phyloP scores from a whole-genome alignment of 2,329 filamentous ascomycete species.

The Phyllosticta ampelicida region DNA sequence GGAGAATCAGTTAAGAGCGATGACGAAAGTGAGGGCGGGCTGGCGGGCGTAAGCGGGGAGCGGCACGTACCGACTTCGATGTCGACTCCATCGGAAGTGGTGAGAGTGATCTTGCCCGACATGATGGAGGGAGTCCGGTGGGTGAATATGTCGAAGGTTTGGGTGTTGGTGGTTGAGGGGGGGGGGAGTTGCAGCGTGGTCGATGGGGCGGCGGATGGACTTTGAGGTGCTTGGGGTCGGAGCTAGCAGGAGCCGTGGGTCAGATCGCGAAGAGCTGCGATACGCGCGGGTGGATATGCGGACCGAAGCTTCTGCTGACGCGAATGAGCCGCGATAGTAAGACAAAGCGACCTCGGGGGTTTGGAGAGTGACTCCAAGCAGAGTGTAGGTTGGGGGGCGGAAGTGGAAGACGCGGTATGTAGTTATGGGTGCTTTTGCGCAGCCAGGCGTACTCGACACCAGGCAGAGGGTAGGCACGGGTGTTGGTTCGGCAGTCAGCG shows the following conservation, averaged over 20 bases:
- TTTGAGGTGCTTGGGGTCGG: constrained; percentile 5
- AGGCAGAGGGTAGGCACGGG: not conserved
- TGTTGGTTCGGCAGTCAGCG: not conserved
- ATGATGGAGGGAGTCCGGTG: constrained; percentile 15
- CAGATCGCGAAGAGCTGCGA: not conserved
- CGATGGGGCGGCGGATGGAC: constrained; percentile 3
- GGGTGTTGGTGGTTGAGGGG: not conserved
- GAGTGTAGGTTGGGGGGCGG: not conserved
- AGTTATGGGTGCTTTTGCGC: too few species aligned
- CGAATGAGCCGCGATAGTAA: not conserved
- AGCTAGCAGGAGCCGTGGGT: not conserved
- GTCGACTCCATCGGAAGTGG: constrained; percentile 36
- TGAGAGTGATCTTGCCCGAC: constrained; percentile 30
- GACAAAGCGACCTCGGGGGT: not conserved
- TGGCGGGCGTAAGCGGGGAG: not conserved
- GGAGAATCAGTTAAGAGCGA: not conserved
- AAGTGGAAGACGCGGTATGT: too few species aligned
- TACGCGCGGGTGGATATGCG: not conserved
- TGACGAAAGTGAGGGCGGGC: not conserved
- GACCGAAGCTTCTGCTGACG: too few species aligned
- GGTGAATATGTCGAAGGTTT: constrained; percentile 1
- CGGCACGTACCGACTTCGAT: constrained; percentile 29
- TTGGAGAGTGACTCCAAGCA: not conserved
- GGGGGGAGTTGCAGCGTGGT: not conserved
- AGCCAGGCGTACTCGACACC: too few species aligned